Percentiles rank a stretch among this genome's conserved stretches.
phyloP scores from a whole-genome alignment of 1,139 yeast genomes.

The Yamadazyma buinensis region DNA sequence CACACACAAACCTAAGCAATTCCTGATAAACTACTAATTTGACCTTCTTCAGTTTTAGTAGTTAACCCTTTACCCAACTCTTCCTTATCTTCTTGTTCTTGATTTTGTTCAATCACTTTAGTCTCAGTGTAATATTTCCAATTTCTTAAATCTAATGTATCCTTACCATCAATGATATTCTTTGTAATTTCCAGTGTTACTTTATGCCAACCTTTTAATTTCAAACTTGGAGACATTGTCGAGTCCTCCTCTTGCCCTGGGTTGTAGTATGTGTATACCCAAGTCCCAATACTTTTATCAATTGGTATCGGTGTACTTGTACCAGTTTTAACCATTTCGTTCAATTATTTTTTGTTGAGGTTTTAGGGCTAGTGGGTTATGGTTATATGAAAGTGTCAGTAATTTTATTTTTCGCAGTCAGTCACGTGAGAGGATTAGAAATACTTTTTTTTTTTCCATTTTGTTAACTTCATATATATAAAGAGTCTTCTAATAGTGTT shows the following conservation, averaged over 20 bases:
- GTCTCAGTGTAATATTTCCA: conserved; percentile 24
- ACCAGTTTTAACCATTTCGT: conserved; percentile 19
- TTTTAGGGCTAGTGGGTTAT: too few relatives aligned
- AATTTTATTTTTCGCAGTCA: too few relatives aligned
- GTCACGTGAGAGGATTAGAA: too few relatives aligned
- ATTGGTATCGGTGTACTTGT: conserved; percentile 20
- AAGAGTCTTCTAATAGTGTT: too few relatives aligned
- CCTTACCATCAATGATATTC: conserved; percentile 10
- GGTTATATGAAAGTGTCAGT: too few relatives aligned
- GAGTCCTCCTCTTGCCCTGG: conserved; percentile 21
- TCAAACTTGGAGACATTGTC: conserved; percentile 15
- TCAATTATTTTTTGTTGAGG: too few relatives aligned
- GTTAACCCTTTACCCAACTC: conserved; percentile 20
- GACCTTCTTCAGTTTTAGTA: conserved; percentile 20
- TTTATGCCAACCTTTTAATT: conserved; percentile 42
- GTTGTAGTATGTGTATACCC: conserved; percentile 43
- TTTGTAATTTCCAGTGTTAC: conserved; percentile 12
- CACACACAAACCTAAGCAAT: conserved; percentile 9
- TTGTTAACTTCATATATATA: too few relatives aligned
- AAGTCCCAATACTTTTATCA: conserved; percentile 14
- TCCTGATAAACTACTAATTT: conserved; percentile 16
- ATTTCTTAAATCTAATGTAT: conserved; percentile 27
- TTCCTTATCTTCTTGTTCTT: conserved; percentile 7
- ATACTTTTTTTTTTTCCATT: too few relatives aligned
- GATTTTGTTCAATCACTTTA: conserved; percentile 15